Percentiles rank a stretch among this genome's conserved stretches.
Evolutionary conservation across 495 filamentous ascomycete genomes (phyloP).

Genomic region (Aspergillus baeticus): DNA sequence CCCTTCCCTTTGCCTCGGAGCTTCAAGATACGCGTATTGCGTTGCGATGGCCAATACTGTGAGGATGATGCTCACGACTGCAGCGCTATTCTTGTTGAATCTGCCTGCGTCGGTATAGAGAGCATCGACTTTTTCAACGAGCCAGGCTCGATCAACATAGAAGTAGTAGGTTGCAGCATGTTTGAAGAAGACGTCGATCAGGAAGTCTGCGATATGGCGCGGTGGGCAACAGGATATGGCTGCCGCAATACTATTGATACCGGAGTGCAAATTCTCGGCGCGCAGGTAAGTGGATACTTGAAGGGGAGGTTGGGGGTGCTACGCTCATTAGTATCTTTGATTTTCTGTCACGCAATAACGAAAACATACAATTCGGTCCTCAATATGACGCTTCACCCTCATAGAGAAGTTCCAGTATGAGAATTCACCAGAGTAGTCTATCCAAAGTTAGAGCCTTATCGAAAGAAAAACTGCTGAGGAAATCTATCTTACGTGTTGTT

Average conservation of each 20-base stretch:
- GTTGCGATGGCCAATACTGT: conserved; percentile 42
- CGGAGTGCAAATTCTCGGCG: conserved; percentile 29
- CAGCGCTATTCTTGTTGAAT: conserved; percentile 27
- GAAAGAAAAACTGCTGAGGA: not conserved
- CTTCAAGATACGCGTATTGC: conserved; percentile 40
- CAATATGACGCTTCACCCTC: conserved; percentile 33
- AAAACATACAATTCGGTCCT: conserved; percentile 24
- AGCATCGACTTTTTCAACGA: conserved; percentile 25
- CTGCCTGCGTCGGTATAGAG: conserved; percentile 24
- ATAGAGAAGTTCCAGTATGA: conserved; percentile 43
- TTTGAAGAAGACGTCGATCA: conserved; percentile 37
- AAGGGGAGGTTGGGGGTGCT: conserved; percentile 11
- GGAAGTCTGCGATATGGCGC: conserved; percentile 34
- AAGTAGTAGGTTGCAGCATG: conserved; percentile 39
- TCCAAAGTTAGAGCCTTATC: not conserved
- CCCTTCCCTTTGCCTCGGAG: conserved; percentile 17
- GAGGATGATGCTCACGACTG: conserved; percentile 34
- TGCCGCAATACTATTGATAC: conserved; percentile 19
- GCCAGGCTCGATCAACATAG: conserved; percentile 32
- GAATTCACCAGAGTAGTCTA: conserved; percentile 42
- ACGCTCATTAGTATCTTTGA: conserved; percentile 16
- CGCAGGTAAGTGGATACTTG: conserved; percentile 27
- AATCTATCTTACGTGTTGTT: conserved; percentile 25
- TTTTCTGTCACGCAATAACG: not conserved
- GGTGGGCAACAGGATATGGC: conserved; percentile 36